phyloP scores from a whole-genome alignment of 176 grass and related monocot genomes.

The Zoysia pacifica region DNA sequence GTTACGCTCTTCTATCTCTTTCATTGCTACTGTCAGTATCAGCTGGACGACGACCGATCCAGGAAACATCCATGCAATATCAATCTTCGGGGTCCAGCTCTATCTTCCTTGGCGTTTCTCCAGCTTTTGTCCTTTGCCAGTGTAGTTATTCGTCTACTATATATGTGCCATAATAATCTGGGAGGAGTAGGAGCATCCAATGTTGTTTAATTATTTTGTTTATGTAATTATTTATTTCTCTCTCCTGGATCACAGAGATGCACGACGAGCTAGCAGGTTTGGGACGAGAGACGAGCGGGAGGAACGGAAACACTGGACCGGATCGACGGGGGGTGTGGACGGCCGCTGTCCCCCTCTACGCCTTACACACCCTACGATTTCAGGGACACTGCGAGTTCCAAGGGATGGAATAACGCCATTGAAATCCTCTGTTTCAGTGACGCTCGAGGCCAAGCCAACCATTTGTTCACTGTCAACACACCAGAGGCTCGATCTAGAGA shows the following conservation, averaged over 20 bases:
- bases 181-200: slow-evolving; percentile 19
- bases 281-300: slow-evolving; percentile 1
- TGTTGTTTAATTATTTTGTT: neutral
- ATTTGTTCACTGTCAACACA: slow-evolving; percentile 13
- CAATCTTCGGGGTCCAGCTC: neutral
- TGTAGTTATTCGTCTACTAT: neutral
- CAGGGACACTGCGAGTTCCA: slow-evolving; percentile 25
- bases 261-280: neutral
- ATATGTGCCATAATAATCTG: neutral
- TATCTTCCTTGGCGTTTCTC: slow-evolving; percentile 19
- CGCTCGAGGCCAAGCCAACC: slow-evolving; percentile 20
- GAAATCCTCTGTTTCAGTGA: slow-evolving; percentile 33
- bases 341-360: slow-evolving; percentile 28
- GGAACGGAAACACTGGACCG: slow-evolving; percentile 31
- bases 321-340: neutral
- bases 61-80: neutral
- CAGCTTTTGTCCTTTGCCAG: slow-evolving; percentile 13
- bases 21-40: neutral
- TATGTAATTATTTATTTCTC: neutral
- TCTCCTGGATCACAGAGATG: neutral
- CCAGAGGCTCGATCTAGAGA: neutral
- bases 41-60: neutral
- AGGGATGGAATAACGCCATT: neutral
- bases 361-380: slow-evolving; percentile 43
- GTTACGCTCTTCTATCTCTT: neutral